A percentile compares a stretch with the other conserved stretches of the same genome.
Evolutionary conservation across 2,329 filamentous ascomycete species (phyloP).

Genomic region (Cladorrhinum sp.): DNA sequence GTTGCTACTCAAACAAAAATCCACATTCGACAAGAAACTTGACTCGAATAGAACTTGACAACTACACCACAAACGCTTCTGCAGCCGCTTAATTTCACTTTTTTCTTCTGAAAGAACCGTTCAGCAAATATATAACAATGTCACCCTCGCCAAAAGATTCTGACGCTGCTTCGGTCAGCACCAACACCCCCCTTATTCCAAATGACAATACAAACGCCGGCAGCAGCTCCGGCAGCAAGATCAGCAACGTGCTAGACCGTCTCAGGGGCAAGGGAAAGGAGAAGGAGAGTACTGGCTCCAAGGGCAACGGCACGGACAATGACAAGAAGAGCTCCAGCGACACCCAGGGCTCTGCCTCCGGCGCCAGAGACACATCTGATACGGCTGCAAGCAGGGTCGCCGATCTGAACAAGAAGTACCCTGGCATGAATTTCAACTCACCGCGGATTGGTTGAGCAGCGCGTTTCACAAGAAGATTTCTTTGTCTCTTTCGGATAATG

Average conservation of each 20-base stretch:
- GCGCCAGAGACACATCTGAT: no score
- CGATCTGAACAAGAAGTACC: not conserved
- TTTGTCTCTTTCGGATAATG: no score
- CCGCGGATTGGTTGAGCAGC: not conserved
- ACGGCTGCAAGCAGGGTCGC: not conserved
- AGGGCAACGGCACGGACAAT: not conserved
- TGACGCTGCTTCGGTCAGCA: not conserved
- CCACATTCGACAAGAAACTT: no score
- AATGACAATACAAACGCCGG: not conserved
- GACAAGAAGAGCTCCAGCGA: not conserved
- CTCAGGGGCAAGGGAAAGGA: not conserved
- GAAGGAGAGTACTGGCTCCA: not conserved
- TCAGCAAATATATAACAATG: not conserved
- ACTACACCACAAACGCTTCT: no score
- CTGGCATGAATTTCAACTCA: not conserved
- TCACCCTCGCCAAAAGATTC: not conserved
- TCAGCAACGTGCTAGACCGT: not conserved
- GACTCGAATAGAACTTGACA: no score
- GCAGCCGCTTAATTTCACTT: no score
- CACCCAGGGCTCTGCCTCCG: no score
- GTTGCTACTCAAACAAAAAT: no score
- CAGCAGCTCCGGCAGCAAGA: not conserved
- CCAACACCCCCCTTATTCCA: not conserved
- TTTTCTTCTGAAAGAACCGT: no score
- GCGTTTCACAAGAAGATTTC: no score